phyloP scores from a whole-genome alignment of 345 rosid species.

The Camelina hispida region DNA sequence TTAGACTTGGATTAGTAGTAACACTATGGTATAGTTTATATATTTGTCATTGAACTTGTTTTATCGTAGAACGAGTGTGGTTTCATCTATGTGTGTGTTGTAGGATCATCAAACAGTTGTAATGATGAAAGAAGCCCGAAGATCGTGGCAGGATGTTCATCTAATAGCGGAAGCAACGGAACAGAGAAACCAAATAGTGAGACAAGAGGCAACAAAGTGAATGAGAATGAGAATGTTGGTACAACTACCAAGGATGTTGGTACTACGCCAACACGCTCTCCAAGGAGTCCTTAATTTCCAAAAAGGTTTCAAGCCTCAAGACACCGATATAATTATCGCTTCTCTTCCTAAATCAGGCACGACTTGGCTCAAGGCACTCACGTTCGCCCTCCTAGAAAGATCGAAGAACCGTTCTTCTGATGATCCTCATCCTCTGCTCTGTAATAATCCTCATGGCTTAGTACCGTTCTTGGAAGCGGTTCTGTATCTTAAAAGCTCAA shows the following conservation, averaged over 20 bases:
- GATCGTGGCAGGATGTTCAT: constrained; percentile 31
- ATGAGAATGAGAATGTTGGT: constrained; percentile 37
- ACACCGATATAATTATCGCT: constrained; percentile 49
- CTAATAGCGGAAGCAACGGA: constrained; percentile 41
- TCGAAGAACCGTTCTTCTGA: constrained; percentile 1
- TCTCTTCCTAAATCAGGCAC: constrained; percentile 59
- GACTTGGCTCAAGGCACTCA: constrained; percentile 60
- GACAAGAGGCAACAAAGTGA: constrained; percentile 7
- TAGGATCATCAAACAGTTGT: constrained; percentile 50
- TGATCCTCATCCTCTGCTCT: constrained; percentile 53
- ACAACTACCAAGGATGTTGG: constrained; percentile 53
- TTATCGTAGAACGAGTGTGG: neutral
- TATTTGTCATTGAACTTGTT: neutral
- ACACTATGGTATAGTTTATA: neutral
- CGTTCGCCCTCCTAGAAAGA: constrained; percentile 47
- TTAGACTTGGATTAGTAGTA: neutral
- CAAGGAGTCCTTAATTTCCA: constrained; percentile 53
- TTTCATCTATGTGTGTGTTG: neutral
- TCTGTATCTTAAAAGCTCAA: neutral
- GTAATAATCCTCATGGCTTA: neutral
- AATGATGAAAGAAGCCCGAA: constrained; percentile 39
- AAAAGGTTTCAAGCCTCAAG: constrained; percentile 46
- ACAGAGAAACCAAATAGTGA: constrained; percentile 28
- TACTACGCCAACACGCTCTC: neutral
- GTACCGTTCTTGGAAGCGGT: neutral